Evolutionary conservation across 164 flowering plant species (phyloP).

Genomic region (Paratinospora sagittata): DNA sequence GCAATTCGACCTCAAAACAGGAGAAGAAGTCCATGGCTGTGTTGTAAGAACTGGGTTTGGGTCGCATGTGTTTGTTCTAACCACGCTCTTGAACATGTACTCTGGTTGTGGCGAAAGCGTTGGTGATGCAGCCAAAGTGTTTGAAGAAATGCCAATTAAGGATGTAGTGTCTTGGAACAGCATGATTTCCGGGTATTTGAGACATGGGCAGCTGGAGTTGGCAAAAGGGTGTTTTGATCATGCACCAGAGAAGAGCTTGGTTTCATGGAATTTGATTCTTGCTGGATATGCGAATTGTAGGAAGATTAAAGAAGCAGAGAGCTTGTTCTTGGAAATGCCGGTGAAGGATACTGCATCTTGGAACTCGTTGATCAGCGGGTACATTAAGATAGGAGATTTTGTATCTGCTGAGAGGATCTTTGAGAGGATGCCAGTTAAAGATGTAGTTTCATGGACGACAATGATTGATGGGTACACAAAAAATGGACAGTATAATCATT

Average conservation of each 20-base stretch:
- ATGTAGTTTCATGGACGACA: slow-evolving; percentile 13
- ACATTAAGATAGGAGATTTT: too few relatives aligned
- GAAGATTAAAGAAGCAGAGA: slow-evolving; percentile 15
- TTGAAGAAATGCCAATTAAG: neutral
- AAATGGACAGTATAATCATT: slow-evolving; percentile 7
- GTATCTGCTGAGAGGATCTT: neutral
- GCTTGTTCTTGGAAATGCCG: slow-evolving; percentile 6
- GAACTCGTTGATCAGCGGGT: too few relatives aligned
- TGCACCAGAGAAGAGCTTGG: slow-evolving; percentile 8
- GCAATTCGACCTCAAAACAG: slow-evolving; percentile 6
- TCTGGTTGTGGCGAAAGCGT: slow-evolving; percentile 4
- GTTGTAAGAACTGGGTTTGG: neutral
- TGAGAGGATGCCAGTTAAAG: slow-evolving; percentile 14
- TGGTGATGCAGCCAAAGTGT: neutral
- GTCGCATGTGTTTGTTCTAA: slow-evolving; percentile 3
- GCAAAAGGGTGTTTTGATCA: slow-evolving; percentile 10
- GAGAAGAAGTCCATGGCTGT: slow-evolving; percentile 14
- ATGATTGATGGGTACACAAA: slow-evolving; percentile 11
- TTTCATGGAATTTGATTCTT: slow-evolving; percentile 14
- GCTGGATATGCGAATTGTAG: slow-evolving; percentile 7
- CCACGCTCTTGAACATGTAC: slow-evolving; percentile 19
- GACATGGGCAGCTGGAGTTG: slow-evolving; percentile 10
- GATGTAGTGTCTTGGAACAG: slow-evolving; percentile 18
- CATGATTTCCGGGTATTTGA: slow-evolving; percentile 6
- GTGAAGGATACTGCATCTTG: slow-evolving; percentile 5